Evolutionary conservation across 192 early-diverging fungal genomes (phyloP).

Genomic region (Cetraspora pellucida): DNA sequence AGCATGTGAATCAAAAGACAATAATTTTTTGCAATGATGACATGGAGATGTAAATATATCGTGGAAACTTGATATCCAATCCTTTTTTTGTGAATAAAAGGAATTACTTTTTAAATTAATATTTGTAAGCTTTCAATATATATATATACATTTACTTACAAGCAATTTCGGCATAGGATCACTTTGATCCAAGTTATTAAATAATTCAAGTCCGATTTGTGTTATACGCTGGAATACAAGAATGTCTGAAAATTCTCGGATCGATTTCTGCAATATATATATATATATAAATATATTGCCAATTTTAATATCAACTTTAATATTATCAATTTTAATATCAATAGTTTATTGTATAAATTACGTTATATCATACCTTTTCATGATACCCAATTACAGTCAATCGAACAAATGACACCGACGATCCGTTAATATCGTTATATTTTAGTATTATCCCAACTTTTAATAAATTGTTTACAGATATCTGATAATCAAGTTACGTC

Average conservation of each 20-base stretch:
- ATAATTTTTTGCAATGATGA: constrained; percentile 10
- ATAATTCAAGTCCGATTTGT: constrained; percentile 9
- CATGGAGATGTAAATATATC: constrained; percentile 4
- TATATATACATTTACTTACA: neutral
- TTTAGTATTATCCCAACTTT: neutral
- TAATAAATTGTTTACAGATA: constrained; percentile 1
- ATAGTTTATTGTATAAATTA: neutral
- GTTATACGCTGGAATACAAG: constrained; percentile 24
- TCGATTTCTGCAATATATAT: constrained; percentile 4
- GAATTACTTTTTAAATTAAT: neutral
- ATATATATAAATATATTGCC: neutral
- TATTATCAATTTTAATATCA: no score
- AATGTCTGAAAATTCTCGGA: constrained; percentile 20
- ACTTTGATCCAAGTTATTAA: constrained; percentile 15
- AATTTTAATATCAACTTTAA: no score
- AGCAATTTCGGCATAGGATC: constrained; percentile 14
- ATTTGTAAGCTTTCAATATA: no score
- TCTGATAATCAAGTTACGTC: neutral
- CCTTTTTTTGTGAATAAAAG: neutral
- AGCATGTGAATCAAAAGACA: constrained; percentile 13
- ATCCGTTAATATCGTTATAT: constrained; percentile 13
- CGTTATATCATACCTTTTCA: constrained; percentile 5
- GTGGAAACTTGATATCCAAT: constrained; percentile 29
- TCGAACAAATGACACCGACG: constrained; percentile 2
- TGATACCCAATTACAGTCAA: constrained; percentile 5